Evolutionary conservation across 179 eudicot genomes (phyloP).

Genomic region (Spinacia oleracea): DNA sequence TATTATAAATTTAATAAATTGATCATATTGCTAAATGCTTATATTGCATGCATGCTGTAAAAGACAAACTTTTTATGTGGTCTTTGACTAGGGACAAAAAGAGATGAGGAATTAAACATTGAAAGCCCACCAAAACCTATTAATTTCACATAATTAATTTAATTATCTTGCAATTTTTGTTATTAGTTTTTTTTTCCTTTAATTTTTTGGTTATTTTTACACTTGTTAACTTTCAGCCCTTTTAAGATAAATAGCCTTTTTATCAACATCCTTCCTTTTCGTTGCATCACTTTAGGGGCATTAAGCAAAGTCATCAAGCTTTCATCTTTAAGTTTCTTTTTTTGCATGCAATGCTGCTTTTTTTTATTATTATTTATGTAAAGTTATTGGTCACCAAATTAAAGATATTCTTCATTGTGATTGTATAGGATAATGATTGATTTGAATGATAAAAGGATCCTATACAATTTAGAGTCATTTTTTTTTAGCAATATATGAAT

Average conservation of each 20-base stretch:
- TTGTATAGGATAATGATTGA: constrained; percentile 4
- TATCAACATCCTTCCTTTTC: constrained; percentile 20
- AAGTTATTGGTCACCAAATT: background rate
- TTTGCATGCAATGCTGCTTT: constrained; percentile 8
- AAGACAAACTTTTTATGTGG: constrained; percentile 26
- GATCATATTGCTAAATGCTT: background rate
- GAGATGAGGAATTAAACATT: constrained; percentile 25
- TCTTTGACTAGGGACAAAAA: constrained; percentile 26
- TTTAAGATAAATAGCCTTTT: constrained; percentile 19
- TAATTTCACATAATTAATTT: constrained; percentile 32
- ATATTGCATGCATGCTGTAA: constrained; percentile 31
- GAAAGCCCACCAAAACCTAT: constrained; percentile 43
- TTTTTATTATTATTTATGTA: background rate
- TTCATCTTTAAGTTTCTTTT: constrained; percentile 21
- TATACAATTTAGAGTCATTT: background rate
- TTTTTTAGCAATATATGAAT: constrained; percentile 1
- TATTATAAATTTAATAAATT: background rate
- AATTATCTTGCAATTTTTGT: constrained; percentile 12
- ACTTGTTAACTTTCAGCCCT: constrained; percentile 33
- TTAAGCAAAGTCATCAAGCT: constrained; percentile 27
- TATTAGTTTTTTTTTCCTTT: background rate
- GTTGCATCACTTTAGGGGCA: constrained; percentile 22
- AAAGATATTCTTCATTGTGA: background rate
- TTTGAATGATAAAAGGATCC: background rate
- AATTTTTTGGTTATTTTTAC: background rate